A percentile compares a stretch with the other conserved stretches of the same genome.
These are phyloP conservation scores for Vicia villosa DNA, from an alignment of 306 rosid species.

Conservation along the genomic window DNA sequence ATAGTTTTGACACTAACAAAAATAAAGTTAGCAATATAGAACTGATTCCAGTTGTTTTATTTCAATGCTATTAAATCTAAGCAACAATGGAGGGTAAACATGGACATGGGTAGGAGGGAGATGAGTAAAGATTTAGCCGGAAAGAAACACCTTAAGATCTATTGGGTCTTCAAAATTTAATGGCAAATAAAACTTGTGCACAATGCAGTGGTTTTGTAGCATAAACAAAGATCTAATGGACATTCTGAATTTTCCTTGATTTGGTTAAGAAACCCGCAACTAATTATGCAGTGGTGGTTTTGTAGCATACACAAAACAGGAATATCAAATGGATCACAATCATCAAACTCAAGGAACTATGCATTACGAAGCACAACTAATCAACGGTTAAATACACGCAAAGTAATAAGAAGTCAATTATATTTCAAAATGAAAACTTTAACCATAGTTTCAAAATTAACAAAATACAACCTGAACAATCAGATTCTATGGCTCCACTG, in stretches of 20 bases:
- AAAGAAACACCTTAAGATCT: not conserved
- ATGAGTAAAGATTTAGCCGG: not conserved
- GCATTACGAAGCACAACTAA: slow-evolving; percentile 40
- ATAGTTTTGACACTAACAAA: no score
- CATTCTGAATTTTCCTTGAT: not conserved
- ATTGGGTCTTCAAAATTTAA: not conserved
- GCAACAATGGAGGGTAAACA: not conserved
- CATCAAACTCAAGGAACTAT: slow-evolving; percentile 30
- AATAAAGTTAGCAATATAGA: not conserved
- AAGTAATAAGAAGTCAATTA: slow-evolving; percentile 31
- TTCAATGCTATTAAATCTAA: not conserved
- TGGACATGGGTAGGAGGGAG: not conserved
- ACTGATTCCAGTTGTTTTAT: not conserved
- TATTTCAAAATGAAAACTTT: slow-evolving; percentile 40
- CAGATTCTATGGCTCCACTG: slow-evolving; percentile 68
- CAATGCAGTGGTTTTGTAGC: not conserved
- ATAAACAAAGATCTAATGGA: not conserved
- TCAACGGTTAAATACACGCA: slow-evolving; percentile 34
- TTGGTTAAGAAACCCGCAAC: not conserved
- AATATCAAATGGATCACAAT: slow-evolving; percentile 31
- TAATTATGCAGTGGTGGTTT: not conserved
- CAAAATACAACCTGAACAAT: slow-evolving; percentile 28
- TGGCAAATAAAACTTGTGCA: not conserved
- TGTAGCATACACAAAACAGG: not conserved
- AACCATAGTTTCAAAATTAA: slow-evolving; percentile 43